Conservation (phyloP, 1,284 basidiomycete species). For the Exobasidium cylindrosporum region DNA sequence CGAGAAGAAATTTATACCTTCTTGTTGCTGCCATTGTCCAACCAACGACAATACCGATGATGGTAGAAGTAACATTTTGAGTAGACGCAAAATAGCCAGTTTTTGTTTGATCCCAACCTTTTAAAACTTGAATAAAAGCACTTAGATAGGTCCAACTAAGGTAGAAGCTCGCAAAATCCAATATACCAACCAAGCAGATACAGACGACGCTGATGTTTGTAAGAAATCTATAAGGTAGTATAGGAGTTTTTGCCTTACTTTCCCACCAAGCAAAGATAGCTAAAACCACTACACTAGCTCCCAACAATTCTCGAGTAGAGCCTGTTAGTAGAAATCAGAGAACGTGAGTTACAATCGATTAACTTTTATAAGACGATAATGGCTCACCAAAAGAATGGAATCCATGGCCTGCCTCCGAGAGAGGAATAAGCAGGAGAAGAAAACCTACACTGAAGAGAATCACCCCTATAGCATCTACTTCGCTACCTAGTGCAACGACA, state of each 20-base stretch:
- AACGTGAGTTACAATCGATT: no score
- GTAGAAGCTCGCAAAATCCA: constrained; percentile 57
- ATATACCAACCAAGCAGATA: constrained; percentile 51
- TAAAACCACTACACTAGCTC: constrained; percentile 27
- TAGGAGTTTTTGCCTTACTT: constrained; percentile 57
- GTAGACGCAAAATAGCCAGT: constrained; percentile 53
- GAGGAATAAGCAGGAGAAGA: constrained; percentile 66
- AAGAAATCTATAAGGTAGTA: constrained; percentile 57
- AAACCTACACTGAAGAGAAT: constrained; percentile 64
- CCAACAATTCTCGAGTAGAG: not conserved
- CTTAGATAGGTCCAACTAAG: constrained; percentile 54
- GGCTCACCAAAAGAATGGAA: constrained; percentile 24
- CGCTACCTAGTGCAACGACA: constrained; percentile 43
- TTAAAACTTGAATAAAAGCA: constrained; percentile 50
- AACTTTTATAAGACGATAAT: not conserved
- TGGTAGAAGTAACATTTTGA: constrained; percentile 64
- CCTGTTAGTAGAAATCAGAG: no score
- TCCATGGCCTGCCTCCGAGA: constrained; percentile 61
- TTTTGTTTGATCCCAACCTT: constrained; percentile 50
- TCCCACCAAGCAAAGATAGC: constrained; percentile 57
- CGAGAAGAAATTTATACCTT: constrained; percentile 67
- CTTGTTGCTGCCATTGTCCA: constrained; percentile 62
- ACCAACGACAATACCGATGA: constrained; percentile 67
- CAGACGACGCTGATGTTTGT: constrained; percentile 52
- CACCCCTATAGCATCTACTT: constrained; percentile 69